phyloP scores from a whole-genome alignment of 2,329 filamentous ascomycete genomes.

The Paraphoma sp. region DNA sequence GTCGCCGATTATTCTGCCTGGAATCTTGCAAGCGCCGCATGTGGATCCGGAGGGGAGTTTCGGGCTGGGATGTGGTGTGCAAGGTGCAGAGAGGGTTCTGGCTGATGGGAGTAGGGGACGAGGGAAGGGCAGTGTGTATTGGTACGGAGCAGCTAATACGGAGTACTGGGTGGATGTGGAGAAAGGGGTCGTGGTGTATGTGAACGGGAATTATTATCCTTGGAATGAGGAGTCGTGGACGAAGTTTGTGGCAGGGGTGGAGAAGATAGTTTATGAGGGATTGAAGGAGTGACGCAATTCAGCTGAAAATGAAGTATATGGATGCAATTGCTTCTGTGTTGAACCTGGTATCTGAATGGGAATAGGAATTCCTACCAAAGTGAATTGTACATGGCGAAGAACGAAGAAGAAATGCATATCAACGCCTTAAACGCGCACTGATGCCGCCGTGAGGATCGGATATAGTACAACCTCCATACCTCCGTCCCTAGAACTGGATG shows the following conservation, averaged over 20 bases:
- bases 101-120: slow-evolving; percentile 19
- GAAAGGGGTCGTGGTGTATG: slow-evolving; percentile 23
- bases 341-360: no score
- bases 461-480: not conserved
- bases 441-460: not conserved
- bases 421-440: not conserved
- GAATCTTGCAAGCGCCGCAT: slow-evolving; percentile 56
- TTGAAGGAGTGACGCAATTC: slow-evolving; percentile 3
- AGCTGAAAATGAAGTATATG: not conserved
- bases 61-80: slow-evolving; percentile 57
- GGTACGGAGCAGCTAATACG: slow-evolving; percentile 33
- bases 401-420: not conserved
- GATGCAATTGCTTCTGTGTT: not conserved
- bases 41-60: slow-evolving; percentile 51
- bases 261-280: slow-evolving; percentile 25
- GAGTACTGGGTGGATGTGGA: slow-evolving; percentile 32
- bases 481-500: not conserved
- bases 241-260: slow-evolving; percentile 28
- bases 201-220: slow-evolving; percentile 28
- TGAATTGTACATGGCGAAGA: no score
- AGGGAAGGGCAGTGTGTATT: slow-evolving; percentile 30
- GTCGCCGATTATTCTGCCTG: slow-evolving; percentile 24
- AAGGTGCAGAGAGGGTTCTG: slow-evolving; percentile 50
- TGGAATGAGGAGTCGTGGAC: slow-evolving; percentile 29
- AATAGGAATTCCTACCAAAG: no score